Percentiles rank a stretch among this genome's conserved stretches.
Evolutionary conservation across 2,329 filamentous ascomycete species (phyloP).

Genomic region (Talaromyces pinophilus): DNA sequence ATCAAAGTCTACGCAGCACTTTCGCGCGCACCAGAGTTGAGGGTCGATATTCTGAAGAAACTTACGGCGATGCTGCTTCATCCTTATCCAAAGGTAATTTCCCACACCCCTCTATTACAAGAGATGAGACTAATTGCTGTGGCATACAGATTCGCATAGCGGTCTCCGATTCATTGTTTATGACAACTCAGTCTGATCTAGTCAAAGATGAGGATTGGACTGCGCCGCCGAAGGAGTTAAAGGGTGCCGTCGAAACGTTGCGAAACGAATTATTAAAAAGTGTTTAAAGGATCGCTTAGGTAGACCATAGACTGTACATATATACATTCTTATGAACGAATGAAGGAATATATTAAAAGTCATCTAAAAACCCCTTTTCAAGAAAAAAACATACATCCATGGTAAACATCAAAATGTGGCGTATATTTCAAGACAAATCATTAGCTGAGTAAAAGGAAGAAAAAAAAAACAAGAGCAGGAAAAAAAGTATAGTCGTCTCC

Average conservation of each 20-base stretch:
- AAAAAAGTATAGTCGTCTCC: constrained; percentile 7
- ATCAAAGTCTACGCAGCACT: constrained; percentile 77
- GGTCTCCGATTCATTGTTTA: constrained; percentile 41
- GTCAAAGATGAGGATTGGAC: constrained; percentile 40
- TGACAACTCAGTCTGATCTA: constrained; percentile 34
- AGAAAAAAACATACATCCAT: constrained; percentile 12
- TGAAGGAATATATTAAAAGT: constrained; percentile 11
- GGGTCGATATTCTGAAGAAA: constrained; percentile 64
- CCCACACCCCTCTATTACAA: not conserved
- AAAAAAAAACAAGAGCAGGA: not conserved
- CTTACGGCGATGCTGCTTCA: constrained; percentile 73
- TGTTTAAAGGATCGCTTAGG: not conserved
- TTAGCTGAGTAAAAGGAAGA: constrained; percentile 3
- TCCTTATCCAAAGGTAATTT: constrained; percentile 71
- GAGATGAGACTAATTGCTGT: not conserved
- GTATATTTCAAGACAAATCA: constrained; percentile 21
- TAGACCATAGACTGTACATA: not conserved
- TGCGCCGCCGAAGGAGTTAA: constrained; percentile 23
- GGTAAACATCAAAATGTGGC: constrained; percentile 13
- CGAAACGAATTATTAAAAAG: constrained; percentile 1
- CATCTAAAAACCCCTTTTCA: constrained; percentile 13
- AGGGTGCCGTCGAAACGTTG: constrained; percentile 18
- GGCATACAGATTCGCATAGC: constrained; percentile 37
- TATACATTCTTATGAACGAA: not conserved
- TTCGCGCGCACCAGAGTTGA: constrained; percentile 54